Evolutionary conservation across 192 early-diverging fungal species (phyloP), one percentile per base, ranked within the genome.

Genomic region (Physocladia obscura): DNA sequence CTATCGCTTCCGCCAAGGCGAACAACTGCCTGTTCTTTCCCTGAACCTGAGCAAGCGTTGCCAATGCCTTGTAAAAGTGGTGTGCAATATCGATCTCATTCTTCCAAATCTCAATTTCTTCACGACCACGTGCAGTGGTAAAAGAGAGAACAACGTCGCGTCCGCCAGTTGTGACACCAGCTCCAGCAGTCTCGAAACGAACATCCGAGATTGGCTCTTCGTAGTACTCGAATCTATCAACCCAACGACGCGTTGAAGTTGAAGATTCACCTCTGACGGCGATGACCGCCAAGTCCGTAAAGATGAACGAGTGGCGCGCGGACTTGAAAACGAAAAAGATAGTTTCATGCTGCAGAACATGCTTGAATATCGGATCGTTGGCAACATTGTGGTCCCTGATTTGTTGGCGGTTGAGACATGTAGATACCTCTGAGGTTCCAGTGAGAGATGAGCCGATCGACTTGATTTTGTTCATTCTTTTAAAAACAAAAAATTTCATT

Each of bases 161-260:
- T 30, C 26, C 57, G 13, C 44, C 44, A 17, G 44, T 47, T 11
- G 57, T 59, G 17, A 59, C 17, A 11, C 57, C 57, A 1, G 15
- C 15, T 27, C 57, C 57, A 35, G 57, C 57, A 27, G 57, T 59
- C 32, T 59, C 57, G 57, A 59, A 59, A 24, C 57, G 26, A 11
- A 59, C 57, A 24, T 59, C 35, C 2, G 30, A 21, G 35, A 59
- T 59, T 19, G 35, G 8, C 8, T 11, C 8, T 24, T 59, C 57
- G 1, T 11, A 21, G 57, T 59, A 59, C 57, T 59, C 57, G 5
- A 59, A 21, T 11, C 57, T 11, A 13, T 59, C 57, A 1, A 59
- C 17, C 17, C 17, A 59, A 21, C 57, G 57, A 35, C 57, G 57
- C 6, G 30, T 59, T 11, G 31, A 21, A 19, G 17, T 36, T 2